Conservation (phyloP, 2,329 filamentous ascomycete species). For the Ceratocystis alfenasii region DNA sequence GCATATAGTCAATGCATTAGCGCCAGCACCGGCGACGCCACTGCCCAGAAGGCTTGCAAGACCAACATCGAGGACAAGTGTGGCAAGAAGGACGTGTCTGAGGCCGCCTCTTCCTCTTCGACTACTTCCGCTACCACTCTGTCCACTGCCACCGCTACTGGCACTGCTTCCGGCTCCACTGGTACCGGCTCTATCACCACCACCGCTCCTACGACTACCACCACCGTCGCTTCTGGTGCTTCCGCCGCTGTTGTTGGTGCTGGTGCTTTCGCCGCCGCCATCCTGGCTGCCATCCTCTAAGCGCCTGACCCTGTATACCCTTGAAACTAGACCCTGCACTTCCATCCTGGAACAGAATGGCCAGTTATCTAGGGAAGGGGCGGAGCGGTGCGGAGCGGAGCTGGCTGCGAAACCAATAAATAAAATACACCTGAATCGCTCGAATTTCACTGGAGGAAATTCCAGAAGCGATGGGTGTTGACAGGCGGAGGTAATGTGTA, state of each 20-base stretch:
- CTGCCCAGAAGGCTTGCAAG: conserved; percentile 39
- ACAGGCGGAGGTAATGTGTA: background rate
- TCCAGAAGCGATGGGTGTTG: conserved; percentile 6
- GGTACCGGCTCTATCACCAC: conserved; percentile 19
- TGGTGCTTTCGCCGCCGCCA: conserved; percentile 35
- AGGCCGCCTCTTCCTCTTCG: conserved; percentile 25
- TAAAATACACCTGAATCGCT: conserved; percentile 8
- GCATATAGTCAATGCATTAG: conserved; percentile 39
- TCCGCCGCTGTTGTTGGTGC: conserved; percentile 24
- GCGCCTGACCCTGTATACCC: background rate
- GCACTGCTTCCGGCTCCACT: conserved; percentile 24
- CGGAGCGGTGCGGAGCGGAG: background rate
- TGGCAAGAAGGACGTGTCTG: conserved; percentile 31
- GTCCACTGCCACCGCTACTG: conserved; percentile 25
- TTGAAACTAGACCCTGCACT: conserved; percentile 27
- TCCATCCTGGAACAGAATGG: background rate
- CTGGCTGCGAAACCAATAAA: background rate
- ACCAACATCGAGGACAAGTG: conserved; percentile 38
- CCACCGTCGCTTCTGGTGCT: conserved; percentile 17
- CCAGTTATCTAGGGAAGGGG: background rate
- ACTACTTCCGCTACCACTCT: conserved; percentile 26
- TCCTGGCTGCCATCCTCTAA: conserved; percentile 21
- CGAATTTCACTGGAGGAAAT: conserved; percentile 20
- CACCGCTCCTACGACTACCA: conserved; percentile 10
- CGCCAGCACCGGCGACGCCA: conserved; percentile 32